Percentiles rank a stretch among this genome's conserved stretches.
Evolutionary conservation across 2,329 filamentous ascomycete genomes (phyloP).

Genomic region (Sporothrix sp.): DNA sequence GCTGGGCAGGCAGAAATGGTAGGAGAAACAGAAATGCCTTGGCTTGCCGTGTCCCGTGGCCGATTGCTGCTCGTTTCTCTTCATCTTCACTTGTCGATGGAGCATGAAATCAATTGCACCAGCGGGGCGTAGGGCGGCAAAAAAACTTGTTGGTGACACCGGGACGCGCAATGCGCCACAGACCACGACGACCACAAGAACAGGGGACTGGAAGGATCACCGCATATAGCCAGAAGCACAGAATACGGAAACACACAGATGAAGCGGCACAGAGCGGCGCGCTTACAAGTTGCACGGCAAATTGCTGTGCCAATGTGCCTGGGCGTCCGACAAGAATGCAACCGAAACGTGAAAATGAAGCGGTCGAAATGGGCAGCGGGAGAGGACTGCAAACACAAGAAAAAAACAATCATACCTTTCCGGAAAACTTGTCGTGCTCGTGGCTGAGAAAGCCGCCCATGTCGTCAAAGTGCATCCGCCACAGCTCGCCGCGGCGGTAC

Average conservation of each 20-base stretch:
- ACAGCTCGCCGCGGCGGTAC: slow-evolving; percentile 70
- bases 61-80: too few species aligned
- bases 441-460: slow-evolving; percentile 74
- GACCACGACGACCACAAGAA: too few species aligned
- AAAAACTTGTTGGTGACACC: too few species aligned
- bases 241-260: neutral
- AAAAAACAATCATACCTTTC: slow-evolving; percentile 49
- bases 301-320: too few species aligned
- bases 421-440: slow-evolving; percentile 78
- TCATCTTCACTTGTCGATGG: too few species aligned
- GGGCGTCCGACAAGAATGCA: neutral
- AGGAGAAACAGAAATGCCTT: too few species aligned
- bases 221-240: neutral
- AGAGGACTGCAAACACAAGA: neutral
- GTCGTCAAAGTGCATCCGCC: slow-evolving; percentile 73
- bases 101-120: too few species aligned
- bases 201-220: too few species aligned
- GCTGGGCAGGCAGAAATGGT: neutral
- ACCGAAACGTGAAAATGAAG: neutral
- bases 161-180: too few species aligned
- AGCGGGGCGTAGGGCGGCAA: neutral
- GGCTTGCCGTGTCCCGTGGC: too few species aligned
- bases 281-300: too few species aligned
- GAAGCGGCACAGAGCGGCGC: slow-evolving; percentile 2
- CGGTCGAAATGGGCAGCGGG: neutral